Evolutionary conservation across 345 rosid species (phyloP), one percentile per base, ranked within the genome.

Genomic region (Pseudoturritis turrita): DNA sequence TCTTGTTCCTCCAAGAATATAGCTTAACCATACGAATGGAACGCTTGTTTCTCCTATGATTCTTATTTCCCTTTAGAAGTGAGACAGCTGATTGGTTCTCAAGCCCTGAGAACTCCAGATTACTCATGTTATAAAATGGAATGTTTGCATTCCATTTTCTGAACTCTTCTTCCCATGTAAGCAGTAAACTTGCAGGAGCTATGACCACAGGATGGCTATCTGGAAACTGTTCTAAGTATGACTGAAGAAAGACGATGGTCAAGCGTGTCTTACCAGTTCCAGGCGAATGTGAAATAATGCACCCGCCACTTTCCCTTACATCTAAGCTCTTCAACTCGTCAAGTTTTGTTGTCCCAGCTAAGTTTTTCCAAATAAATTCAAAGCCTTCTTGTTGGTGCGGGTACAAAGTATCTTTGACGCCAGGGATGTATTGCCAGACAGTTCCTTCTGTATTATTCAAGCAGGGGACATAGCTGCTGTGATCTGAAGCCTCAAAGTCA

Each of bases 211-310:
- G 96, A 61, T 66, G 81, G 74, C 90, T 87, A 10, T 60, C 54
- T 6, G 90, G 89, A 64, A 72, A 85, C 62, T 78, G 39, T 62
- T 79, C 50, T 53, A 90, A 31, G 74, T 78, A 87, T 11, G 92
- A 60, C 78, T 86, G 86, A 33, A 93, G 81, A 77, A 90, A 90
- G 22, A 81, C 81, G 18, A 93, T 84, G 43, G 96, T 71, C 41
- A 93, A 77, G n/a, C 89, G 89, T 14, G 98, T 86, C 78, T 93
- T 93, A 22, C 97, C 97, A 0, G 98, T 88, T 31, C 98, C 97
- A 4, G 96, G 90, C 18, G 88, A 84, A 65, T 93, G 98, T 0
- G 97, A 88, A 46, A 90, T 86, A 19, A 93, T 78, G 72, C 98
- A 93, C 19, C 98, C 98, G 12, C 73, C 80, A 17, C 72, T 39